These are phyloP conservation scores for Suillus bovinus DNA, from an alignment of 768 basidiomycete genomes.

Conservation along the genomic window DNA sequence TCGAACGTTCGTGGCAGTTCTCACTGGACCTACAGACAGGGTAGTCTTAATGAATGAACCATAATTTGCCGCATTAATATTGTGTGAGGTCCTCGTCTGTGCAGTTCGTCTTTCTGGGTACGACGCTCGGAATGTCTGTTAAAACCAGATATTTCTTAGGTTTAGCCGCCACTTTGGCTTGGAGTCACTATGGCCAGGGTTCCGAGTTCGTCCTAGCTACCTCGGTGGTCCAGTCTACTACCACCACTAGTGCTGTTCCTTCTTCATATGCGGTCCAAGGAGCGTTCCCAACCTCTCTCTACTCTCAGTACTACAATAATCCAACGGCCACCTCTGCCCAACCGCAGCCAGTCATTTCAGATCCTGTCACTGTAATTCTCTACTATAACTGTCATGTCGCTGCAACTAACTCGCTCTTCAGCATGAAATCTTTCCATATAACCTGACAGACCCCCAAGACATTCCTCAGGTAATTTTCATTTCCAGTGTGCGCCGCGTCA, in stretches of 20 bases:
- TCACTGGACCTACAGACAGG: too few species aligned
- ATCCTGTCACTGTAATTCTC: constrained; percentile 58
- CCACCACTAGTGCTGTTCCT: constrained; percentile 9
- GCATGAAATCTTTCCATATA: constrained; percentile 58
- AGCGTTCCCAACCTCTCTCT: constrained; percentile 64
- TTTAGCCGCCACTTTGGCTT: constrained; percentile 4
- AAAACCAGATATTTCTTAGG: not conserved
- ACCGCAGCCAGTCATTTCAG: constrained; percentile 75
- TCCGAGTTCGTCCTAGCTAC: constrained; percentile 1
- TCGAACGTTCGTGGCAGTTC: constrained; percentile 16
- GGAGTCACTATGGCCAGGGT: not conserved
- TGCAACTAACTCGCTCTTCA: constrained; percentile 23
- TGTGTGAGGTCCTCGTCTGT: not conserved
- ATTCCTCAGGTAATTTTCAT: constrained; percentile 48
- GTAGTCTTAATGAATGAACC: not conserved
- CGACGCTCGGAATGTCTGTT: not conserved
- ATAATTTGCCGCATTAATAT: too few species aligned
- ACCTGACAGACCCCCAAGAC: constrained; percentile 61
- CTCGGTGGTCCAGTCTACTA: constrained; percentile 6
- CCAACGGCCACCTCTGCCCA: constrained; percentile 73
- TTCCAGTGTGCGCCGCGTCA: not conserved
- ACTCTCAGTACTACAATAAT: constrained; percentile 66
- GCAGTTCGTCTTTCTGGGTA: not conserved
- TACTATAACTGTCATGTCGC: constrained; percentile 3
- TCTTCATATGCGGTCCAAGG: constrained; percentile 55